Conservation (phyloP, 208 protist genomes). For the Sergeia podlipaevii region DNA sequence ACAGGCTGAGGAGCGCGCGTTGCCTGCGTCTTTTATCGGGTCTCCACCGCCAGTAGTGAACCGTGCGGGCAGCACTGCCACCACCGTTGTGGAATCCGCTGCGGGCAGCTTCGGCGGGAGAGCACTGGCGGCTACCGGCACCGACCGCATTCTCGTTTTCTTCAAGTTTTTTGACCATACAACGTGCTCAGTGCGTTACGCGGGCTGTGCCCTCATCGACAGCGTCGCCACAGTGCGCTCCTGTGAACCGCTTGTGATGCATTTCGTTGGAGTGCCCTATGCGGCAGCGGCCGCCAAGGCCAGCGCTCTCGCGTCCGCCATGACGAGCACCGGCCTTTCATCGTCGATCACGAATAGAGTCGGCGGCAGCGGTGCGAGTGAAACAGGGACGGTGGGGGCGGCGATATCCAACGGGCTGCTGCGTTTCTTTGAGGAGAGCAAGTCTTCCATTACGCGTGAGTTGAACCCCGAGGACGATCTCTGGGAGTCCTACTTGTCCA, state of each 20-base stretch:
- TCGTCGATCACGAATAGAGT: neutral
- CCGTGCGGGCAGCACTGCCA: neutral
- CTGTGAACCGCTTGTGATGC: slow-evolving; percentile 30
- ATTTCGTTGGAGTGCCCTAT: slow-evolving; percentile 22
- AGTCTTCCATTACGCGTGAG: slow-evolving; percentile 13
- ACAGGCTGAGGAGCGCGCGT: too few relatives aligned
- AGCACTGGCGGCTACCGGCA: slow-evolving; percentile 21
- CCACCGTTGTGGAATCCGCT: slow-evolving; percentile 3
- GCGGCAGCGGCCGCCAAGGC: neutral
- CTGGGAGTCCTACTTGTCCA: slow-evolving; percentile 13
- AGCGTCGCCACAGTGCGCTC: slow-evolving; percentile 26
- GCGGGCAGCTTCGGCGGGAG: slow-evolving; percentile 1
- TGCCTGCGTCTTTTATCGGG: too few relatives aligned
- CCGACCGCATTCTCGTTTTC: slow-evolving; percentile 54
- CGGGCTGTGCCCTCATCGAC: slow-evolving; percentile 51
- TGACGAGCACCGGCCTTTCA: neutral
- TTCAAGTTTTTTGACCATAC: slow-evolving; percentile 78
- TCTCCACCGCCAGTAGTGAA: too few relatives aligned
- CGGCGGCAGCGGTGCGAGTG: neutral
- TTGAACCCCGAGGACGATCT: slow-evolving; percentile 28
- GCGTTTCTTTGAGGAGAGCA: slow-evolving; percentile 40
- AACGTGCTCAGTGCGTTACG: slow-evolving; percentile 45
- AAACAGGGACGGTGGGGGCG: neutral
- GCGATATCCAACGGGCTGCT: slow-evolving; percentile 6
- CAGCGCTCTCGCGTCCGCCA: neutral